Base-by-base conservation (phyloP, 2,329 filamentous ascomycete species). In the Epicoccum nigrum region DNA sequence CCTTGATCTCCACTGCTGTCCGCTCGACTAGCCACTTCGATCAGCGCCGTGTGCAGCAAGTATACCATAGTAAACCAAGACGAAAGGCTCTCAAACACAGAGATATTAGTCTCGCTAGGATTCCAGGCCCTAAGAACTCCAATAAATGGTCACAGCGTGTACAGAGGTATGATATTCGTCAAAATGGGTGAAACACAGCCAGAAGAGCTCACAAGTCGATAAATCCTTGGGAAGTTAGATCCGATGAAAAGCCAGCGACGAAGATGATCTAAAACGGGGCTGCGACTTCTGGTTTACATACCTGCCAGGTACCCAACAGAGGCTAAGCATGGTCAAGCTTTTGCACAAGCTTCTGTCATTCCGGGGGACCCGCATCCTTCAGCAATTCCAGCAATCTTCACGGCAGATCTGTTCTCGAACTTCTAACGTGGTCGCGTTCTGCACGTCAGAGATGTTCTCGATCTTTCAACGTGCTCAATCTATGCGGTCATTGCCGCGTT, bases 11-110 rank as follows among this genome's bases (percentile, higher is more conserved):
- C 49, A 27, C 32, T 43, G 37, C 32, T 33, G 38, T 42, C 28
- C 17, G 52, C 49, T 30, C 56, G 53, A 31, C 42, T 16, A 7
- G 20, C 45, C 4, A 41, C 45, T 13, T 54, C 39, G 16, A 47
- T 13, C 7, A 43, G 33, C 2, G n/a, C n/a, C n/a, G n/a, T n/a
- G n/a, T n/a, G n/a, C n/a, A n/a, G n/a, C n/a, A n/a, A n/a, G n/a
- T n/a, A n/a, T n/a, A 28, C 20, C 50, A 53, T 53, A 1, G 8
- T 21, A 11, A 15, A 4, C 6, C 3, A 33, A 12, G 5, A 28
- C 4, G 13, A 34, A 9, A 7, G 13, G 8, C 5, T n/a, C 13
- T 13, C 27, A 15, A 19, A 27, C 23, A 23, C 23, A 2, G 9
- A 25, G 9, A 25, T 9, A 2, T 9, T 25, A 9, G 23, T 9